Evolutionary conservation across 495 filamentous ascomycete genomes (phyloP), one percentile per base, ranked within the genome.

Genomic region (Apiosordaria backusii): DNA sequence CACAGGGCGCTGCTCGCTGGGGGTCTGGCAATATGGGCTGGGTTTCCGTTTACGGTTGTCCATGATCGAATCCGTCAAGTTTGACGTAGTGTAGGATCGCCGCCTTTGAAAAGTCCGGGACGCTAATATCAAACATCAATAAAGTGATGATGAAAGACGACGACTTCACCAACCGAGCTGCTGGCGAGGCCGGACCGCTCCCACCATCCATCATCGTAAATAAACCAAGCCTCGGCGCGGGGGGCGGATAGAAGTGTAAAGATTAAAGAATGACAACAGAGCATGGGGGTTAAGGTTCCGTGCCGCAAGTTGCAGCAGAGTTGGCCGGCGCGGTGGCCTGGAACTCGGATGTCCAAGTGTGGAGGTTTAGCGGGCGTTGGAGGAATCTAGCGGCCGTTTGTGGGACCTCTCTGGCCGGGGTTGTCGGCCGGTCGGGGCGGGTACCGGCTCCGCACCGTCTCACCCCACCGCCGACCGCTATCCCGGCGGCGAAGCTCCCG

Each of bases 291-390:
- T 21, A 66, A 58, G 60, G 50, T 63, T 54, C 69, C 64, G 70
- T 68, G 67, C 66, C 62, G 67, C 68, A 72, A 63, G 65, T 45
- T 72, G 70, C 62, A 62, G 70, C 70, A 67, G 65, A 67, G 59
- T 53, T 62, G 70, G 70, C 65, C 60, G 24, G 19, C 54, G 60
- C 61, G n/a, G 21, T n/a, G 67, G 67, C 67, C 64, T 72, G 67
- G 62, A 72, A 72, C 70, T 66, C 54, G 61, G 64, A 27, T 66
- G 65, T 26, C 35, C 15, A 52, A 50, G 23, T 21, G 10, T 40
- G n/a, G 61, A 29, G 52, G 23, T 57, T 57, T 27, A 65, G 63
- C 63, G 55, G 61, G 63, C 29, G 63, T 29, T 35, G 19, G 24
- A 18, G n/a, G n/a, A 25, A 22, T 61, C 29, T 62, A 35, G 55